Evolutionary conservation across 345 rosid species (phyloP).

Genomic region (Syzygium aqueum): DNA sequence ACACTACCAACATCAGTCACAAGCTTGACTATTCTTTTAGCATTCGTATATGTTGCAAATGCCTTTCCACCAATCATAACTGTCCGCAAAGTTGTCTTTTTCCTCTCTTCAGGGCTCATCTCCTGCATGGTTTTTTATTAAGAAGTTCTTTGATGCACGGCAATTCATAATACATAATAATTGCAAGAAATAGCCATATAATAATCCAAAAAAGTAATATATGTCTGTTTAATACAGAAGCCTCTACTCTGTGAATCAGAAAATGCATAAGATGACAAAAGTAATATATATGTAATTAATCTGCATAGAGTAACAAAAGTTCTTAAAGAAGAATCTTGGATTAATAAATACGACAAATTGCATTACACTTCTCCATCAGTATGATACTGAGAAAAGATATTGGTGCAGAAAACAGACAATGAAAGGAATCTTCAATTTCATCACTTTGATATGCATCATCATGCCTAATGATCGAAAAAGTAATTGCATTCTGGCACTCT

Average conservation of each 20-base stretch:
- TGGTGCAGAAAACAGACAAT: not conserved
- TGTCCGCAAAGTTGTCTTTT: conserved; percentile 79
- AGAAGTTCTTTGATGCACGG: not conserved
- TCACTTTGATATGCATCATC: not conserved
- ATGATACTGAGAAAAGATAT: not conserved
- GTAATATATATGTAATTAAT: not conserved
- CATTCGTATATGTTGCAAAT: conserved; percentile 94
- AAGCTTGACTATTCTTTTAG: conserved; percentile 90
- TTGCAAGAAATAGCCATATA: not conserved
- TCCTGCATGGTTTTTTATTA: conserved; percentile 27
- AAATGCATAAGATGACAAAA: not conserved
- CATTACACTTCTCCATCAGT: not conserved
- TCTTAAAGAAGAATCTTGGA: not conserved
- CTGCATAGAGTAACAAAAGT: not conserved
- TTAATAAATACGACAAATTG: not conserved
- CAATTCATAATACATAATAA: not conserved
- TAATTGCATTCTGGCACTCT: not conserved
- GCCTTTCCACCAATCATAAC: conserved; percentile 98
- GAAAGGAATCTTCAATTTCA: not conserved
- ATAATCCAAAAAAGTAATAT: not conserved
- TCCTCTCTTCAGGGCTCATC: conserved; percentile 77
- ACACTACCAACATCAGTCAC: conserved; percentile 91
- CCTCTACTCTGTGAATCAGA: not conserved
- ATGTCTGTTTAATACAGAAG: not conserved
- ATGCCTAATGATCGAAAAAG: not conserved